Conservation (phyloP, 2,329 filamentous ascomycete genomes). For the Fusarium sororula region DNA sequence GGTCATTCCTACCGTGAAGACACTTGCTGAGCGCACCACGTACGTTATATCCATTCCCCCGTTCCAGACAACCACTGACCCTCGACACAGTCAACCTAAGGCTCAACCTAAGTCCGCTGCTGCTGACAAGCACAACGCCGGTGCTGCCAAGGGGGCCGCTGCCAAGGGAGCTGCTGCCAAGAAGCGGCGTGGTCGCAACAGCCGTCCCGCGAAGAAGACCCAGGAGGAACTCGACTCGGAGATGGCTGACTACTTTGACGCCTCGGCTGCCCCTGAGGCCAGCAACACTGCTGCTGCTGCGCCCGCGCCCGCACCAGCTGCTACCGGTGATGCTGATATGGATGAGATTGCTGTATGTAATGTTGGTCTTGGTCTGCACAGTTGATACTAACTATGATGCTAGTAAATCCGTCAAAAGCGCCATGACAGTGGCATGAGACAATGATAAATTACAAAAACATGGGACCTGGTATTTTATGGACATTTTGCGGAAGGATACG, state of each 20-base stretch:
- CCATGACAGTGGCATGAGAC: background rate
- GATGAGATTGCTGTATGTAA: slow-evolving; percentile 66
- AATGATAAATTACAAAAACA: slow-evolving; percentile 36
- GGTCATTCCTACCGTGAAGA: slow-evolving; percentile 71
- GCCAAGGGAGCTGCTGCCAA: slow-evolving; percentile 59
- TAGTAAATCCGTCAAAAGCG: slow-evolving; percentile 20
- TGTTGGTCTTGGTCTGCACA: too few species aligned
- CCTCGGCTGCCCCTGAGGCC: slow-evolving; percentile 53
- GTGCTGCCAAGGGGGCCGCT: slow-evolving; percentile 53
- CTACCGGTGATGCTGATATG: slow-evolving; percentile 69
- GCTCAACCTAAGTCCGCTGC: slow-evolving; percentile 83
- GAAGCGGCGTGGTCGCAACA: slow-evolving; percentile 63
- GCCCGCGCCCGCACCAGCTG: slow-evolving; percentile 55
- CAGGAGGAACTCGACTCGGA: slow-evolving; percentile 95
- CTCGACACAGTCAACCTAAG: slow-evolving; percentile 44
- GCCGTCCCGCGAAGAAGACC: slow-evolving; percentile 83
- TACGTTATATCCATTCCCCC: slow-evolving; percentile 52
- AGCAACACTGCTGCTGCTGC: slow-evolving; percentile 58
- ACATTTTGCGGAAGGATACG: slow-evolving; percentile 17
- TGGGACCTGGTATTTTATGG: slow-evolving; percentile 25
- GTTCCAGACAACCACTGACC: slow-evolving; percentile 16
- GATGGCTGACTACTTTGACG: slow-evolving; percentile 93
- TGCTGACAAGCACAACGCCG: slow-evolving; percentile 71
- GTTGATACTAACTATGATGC: slow-evolving; percentile 15
- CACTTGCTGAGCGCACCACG: slow-evolving; percentile 84